Evolutionary conservation across 2,329 filamentous ascomycete genomes (phyloP).

Genomic region (Teratosphaeria gauchensis): DNA sequence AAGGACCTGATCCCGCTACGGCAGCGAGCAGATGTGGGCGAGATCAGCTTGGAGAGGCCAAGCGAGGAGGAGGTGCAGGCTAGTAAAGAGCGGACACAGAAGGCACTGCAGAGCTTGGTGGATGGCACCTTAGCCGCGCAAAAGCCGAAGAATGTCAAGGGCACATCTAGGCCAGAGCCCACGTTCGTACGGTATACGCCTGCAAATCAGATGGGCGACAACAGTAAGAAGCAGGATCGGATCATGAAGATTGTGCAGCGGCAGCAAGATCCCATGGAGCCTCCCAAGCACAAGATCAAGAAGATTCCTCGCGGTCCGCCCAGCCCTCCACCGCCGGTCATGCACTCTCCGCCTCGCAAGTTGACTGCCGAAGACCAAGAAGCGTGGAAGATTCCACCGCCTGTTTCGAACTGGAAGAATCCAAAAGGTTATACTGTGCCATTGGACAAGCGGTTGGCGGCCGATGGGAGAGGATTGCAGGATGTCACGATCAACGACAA

Average conservation of each 20-base stretch:
- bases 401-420: slow-evolving; percentile 98
- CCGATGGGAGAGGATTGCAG: slow-evolving; percentile 82
- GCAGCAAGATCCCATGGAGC: slow-evolving; percentile 90
- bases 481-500: slow-evolving; percentile 98
- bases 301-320: slow-evolving; percentile 91
- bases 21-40: slow-evolving; percentile 84
- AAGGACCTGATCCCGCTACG: slow-evolving; percentile 92
- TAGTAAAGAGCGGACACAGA: slow-evolving; percentile 79
- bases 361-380: slow-evolving; percentile 95
- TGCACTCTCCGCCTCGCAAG: slow-evolving; percentile 91
- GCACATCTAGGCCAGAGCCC: slow-evolving; percentile 68
- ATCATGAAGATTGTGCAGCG: slow-evolving; percentile 98
- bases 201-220: slow-evolving; percentile 91
- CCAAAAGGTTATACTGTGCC: slow-evolving; percentile 96
- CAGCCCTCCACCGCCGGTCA: slow-evolving; percentile 82
- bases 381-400: slow-evolving; percentile 83
- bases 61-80: slow-evolving; percentile 74
- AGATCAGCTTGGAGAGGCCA: slow-evolving; percentile 77
- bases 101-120: slow-evolving; percentile 72
- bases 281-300: slow-evolving; percentile 97
- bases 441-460: slow-evolving; percentile 87
- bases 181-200: slow-evolving; percentile 95
- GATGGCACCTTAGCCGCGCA: slow-evolving; percentile 81
- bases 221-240: slow-evolving; percentile 74
- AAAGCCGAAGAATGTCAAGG: slow-evolving; percentile 90